phyloP scores from a whole-genome alignment of 2,329 filamentous ascomycete genomes.

The Camillea tinctor region DNA sequence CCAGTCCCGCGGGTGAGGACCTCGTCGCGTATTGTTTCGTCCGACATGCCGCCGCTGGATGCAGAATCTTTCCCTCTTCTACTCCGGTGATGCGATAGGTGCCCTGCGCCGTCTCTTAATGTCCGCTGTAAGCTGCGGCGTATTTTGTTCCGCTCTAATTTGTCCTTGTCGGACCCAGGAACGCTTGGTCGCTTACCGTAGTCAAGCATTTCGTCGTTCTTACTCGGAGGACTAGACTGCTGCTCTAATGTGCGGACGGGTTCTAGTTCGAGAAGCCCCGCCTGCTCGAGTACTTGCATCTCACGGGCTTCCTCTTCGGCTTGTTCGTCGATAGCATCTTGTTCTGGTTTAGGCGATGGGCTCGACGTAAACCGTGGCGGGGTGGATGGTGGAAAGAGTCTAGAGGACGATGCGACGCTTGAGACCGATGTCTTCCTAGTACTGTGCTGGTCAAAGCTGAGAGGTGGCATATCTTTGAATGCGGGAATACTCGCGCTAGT shows the following conservation, averaged over 20 bases:
- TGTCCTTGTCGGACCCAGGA: slow-evolving; percentile 40
- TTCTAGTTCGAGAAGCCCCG: slow-evolving; percentile 58
- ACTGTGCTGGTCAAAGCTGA: slow-evolving; percentile 35
- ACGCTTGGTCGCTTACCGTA: slow-evolving; percentile 36
- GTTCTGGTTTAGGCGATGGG: slow-evolving; percentile 32
- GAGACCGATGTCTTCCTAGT: slow-evolving; percentile 44
- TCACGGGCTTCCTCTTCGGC: slow-evolving; percentile 64
- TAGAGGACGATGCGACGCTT: slow-evolving; percentile 41
- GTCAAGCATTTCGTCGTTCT: slow-evolving; percentile 43
- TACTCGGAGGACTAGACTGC: slow-evolving; percentile 39
- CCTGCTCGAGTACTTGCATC: slow-evolving; percentile 64
- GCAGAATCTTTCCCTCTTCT: slow-evolving; percentile 74
- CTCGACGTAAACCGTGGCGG: slow-evolving; percentile 32
- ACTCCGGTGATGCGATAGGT: slow-evolving; percentile 66
- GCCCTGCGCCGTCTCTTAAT: slow-evolving; percentile 74
- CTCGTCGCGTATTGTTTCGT: slow-evolving; percentile 57
- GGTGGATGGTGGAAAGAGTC: slow-evolving; percentile 32
- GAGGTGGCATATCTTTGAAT: slow-evolving; percentile 42
- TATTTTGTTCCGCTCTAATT: slow-evolving; percentile 64
- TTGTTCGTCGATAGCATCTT: slow-evolving; percentile 33
- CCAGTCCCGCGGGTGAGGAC: slow-evolving; percentile 76
- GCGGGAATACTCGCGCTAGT: slow-evolving; percentile 38
- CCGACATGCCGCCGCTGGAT: slow-evolving; percentile 53
- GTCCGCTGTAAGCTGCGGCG: slow-evolving; percentile 88
- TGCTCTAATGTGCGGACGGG: slow-evolving; percentile 42